phyloP scores from a whole-genome alignment of 345 rosid genomes.

The Citrus cavaleriei region DNA sequence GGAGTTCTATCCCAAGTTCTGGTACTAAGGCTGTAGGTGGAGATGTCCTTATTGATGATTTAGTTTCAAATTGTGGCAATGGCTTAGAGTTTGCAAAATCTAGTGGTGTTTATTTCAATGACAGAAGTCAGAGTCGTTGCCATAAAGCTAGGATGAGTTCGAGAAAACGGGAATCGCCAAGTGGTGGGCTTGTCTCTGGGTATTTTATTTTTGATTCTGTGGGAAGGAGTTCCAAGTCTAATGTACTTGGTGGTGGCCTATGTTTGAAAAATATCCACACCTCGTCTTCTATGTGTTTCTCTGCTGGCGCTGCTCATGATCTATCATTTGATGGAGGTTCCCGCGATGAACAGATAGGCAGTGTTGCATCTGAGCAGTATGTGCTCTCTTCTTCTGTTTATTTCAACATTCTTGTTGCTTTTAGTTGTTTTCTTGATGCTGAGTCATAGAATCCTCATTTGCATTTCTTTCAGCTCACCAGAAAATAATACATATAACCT shows the following conservation, averaged over 20 bases:
- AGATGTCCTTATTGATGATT: conserved; percentile 63
- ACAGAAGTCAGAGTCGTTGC: conserved; percentile 35
- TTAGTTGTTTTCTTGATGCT: neutral
- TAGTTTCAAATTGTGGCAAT: conserved; percentile 46
- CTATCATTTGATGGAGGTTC: conserved; percentile 55
- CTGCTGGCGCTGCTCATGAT: conserved; percentile 56
- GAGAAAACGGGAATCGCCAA: conserved; percentile 32
- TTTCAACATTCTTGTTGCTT: neutral
- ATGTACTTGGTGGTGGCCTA: conserved; percentile 32
- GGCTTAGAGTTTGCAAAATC: conserved; percentile 55
- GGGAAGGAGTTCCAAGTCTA: conserved; percentile 19
- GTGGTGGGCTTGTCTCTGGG: conserved; percentile 39
- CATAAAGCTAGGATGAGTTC: conserved; percentile 44
- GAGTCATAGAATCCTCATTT: neutral
- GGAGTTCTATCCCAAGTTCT: conserved; percentile 61
- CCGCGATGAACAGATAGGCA: conserved; percentile 36
- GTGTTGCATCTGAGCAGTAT: conserved; percentile 41
- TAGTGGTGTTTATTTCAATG: conserved; percentile 47
- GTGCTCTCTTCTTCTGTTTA: conserved; percentile 26
- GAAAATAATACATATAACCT: neutral
- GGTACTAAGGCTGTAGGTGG: conserved; percentile 65
- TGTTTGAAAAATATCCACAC: conserved; percentile 36
- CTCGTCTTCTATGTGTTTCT: conserved; percentile 34
- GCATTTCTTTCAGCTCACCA: neutral
- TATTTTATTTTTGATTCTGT: conserved; percentile 32